Percentiles rank a stretch among this genome's conserved stretches.
These are phyloP conservation scores for Pyricularia grisea DNA, from an alignment of 2,329 filamentous ascomycete species.

Conservation along the genomic window DNA sequence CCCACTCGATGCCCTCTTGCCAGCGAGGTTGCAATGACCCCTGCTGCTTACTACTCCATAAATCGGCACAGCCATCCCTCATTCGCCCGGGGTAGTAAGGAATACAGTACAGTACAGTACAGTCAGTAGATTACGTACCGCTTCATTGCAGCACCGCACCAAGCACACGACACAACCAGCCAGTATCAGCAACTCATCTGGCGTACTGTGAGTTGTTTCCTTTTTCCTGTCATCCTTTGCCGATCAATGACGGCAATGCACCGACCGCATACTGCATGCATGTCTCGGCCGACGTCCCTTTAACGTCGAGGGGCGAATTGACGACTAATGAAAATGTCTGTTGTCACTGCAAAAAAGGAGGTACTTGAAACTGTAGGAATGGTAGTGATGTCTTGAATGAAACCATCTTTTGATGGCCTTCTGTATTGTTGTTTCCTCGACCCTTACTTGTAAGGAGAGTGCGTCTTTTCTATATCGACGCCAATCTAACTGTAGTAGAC, in stretches of 20 bases:
- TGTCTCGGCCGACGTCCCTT: background rate
- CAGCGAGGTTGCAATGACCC: background rate
- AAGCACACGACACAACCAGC: background rate
- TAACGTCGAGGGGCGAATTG: background rate
- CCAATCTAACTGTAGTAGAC: background rate
- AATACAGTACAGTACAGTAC: background rate
- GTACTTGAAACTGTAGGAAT: background rate
- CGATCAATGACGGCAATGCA: constrained; percentile 1
- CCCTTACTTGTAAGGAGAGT: background rate
- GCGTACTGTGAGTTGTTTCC: background rate
- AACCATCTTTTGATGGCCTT: background rate
- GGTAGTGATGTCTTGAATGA: constrained; percentile 17
- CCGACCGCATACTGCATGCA: background rate
- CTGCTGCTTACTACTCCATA: background rate
- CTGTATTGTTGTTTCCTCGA: background rate
- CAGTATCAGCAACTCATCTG: background rate
- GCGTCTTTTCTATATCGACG: background rate
- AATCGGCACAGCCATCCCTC: background rate
- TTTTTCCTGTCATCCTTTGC: background rate
- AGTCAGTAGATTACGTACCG: background rate
- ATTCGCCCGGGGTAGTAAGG: background rate
- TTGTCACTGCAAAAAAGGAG: background rate
- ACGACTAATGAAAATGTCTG: background rate
- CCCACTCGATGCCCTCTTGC: background rate
- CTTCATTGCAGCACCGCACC: background rate